Evolutionary conservation across 768 basidiomycete genomes (phyloP), one percentile per base, ranked within the genome.

Genomic region (Pulveroboletus frians): DNA sequence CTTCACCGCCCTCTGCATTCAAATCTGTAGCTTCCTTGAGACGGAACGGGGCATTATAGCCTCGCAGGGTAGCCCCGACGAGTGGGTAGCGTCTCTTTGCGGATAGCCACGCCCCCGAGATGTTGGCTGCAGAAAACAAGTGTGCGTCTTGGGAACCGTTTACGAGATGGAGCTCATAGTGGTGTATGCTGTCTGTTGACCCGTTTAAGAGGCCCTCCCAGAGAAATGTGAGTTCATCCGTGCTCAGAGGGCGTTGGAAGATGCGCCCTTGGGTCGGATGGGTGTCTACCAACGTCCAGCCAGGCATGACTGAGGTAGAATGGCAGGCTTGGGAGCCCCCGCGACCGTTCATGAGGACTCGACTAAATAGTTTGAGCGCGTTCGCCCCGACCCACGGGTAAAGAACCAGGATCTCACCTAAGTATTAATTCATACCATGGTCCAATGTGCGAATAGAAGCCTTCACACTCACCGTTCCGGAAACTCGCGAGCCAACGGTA

Each of bases 181-280:
- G 64, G n/a, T 69, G 70, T 15, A 76, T 17, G 23, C 38, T 69
- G 58, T 80, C 78, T 1, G 76, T 68, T 3, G 77, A 74, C 32
- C 77, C 67, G 21, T 69, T 61, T 49, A 76, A 74, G 15, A 61
- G 51, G 15, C 66, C 52, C 51, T 76, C 74, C 64, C 58, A 76
- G 55, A 75, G 66, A 46, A 76, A 78, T 4, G 62, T 54, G 11
- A 58, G 55, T 56, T 80, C 78, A 4, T 61, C 65, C 4, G 47
- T 30, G 7, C 73, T 75, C 5, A 79, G 58, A 10, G 66, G 70
- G 5, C 77, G 71, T 42, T 69, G 67, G 30, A 57, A 67, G 21
- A 43, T 59, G 18, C 53, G 50, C 9, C 53, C 47, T 11, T 40
- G 40, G 13, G 30, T 29, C 11, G 39, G 40, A 14, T 45, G 34